phyloP scores from a whole-genome alignment of 2,329 filamentous ascomycete species.

The Fusarium torreyae region DNA sequence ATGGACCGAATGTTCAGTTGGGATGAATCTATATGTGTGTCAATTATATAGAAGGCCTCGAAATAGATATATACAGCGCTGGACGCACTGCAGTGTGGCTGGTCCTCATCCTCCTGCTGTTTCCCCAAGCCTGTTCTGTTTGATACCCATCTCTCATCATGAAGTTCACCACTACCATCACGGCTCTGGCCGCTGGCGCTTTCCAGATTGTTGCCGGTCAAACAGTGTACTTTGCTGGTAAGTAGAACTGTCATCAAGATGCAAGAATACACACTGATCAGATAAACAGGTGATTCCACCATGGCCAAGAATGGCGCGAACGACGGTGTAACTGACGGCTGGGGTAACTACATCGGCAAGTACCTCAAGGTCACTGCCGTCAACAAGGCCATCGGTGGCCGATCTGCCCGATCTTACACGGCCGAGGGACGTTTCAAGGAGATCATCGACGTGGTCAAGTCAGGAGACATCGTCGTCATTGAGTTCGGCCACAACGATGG shows the following conservation, averaged over 20 bases:
- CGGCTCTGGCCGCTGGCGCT: slow-evolving; percentile 36
- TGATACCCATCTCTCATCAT: slow-evolving; percentile 24
- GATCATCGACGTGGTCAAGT: slow-evolving; percentile 66
- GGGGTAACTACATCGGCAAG: slow-evolving; percentile 73
- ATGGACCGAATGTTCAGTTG: slow-evolving; percentile 9
- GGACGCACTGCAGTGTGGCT: neutral
- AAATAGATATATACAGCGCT: slow-evolving; percentile 25
- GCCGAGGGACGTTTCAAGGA: slow-evolving; percentile 75
- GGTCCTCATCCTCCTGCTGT: neutral
- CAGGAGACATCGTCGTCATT: slow-evolving; percentile 77
- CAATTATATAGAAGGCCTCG: neutral
- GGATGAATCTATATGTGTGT: neutral
- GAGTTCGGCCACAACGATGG: slow-evolving; percentile 83
- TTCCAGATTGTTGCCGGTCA: slow-evolving; percentile 28
- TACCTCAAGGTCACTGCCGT: slow-evolving; percentile 62
- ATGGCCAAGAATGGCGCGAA: slow-evolving; percentile 66
- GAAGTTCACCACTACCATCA: slow-evolving; percentile 43
- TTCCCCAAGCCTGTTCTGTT: neutral
- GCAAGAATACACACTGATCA: neutral
- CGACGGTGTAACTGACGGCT: slow-evolving; percentile 66
- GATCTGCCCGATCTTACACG: slow-evolving; percentile 76
- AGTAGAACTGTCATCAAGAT: rapidly evolving
- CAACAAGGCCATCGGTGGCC: slow-evolving; percentile 77
- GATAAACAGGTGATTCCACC: slow-evolving; percentile 66
- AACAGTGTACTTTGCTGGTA: slow-evolving; percentile 63